Evolutionary conservation across 331 rosid genomes (phyloP).

Genomic region (Dryas integrifolia): DNA sequence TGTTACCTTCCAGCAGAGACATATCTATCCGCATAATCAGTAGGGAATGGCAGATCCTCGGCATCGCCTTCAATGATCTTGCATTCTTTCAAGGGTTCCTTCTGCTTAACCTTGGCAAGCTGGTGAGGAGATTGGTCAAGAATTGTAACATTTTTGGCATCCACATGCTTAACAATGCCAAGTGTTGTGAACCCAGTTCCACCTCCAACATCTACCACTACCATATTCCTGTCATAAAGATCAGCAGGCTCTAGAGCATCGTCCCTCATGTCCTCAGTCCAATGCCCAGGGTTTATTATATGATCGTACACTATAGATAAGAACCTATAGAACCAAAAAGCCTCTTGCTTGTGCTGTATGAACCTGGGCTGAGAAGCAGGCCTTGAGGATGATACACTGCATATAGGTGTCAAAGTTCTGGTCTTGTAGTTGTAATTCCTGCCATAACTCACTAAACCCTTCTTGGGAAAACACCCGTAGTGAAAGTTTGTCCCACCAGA

Average conservation of each 20-base stretch:
- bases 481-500: conserved; percentile 42
- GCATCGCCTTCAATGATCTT: conserved; percentile 86
- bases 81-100: conserved; percentile 81
- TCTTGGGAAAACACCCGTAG: conserved; percentile 40
- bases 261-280: conserved; percentile 96
- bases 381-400: conserved; percentile 67
- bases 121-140: conserved; percentile 95
- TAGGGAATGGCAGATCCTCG: conserved; percentile 73
- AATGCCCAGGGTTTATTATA: conserved; percentile 81
- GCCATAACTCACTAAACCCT: conserved; percentile 25
- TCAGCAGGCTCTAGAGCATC: conserved; percentile 92
- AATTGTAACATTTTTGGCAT: conserved; percentile 86
- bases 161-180: conserved; percentile 83
- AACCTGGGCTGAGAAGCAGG: conserved; percentile 87
- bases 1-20: conserved; percentile 82
- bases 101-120: conserved; percentile 93
- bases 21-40: conserved; percentile 92
- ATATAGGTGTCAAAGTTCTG: conserved; percentile 36
- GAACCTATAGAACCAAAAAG: conserved; percentile 91
- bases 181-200: conserved; percentile 88
- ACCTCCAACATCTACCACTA: conserved; percentile 86
- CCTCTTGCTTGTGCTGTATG: conserved; percentile 89
- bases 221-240: conserved; percentile 59
- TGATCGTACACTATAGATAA: conserved; percentile 86
- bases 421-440: conserved; percentile 24